A percentile compares a stretch with the other conserved stretches of the same genome.
Conservation (phyloP, 306 rosid species). For the Vigna hirtella region DNA sequence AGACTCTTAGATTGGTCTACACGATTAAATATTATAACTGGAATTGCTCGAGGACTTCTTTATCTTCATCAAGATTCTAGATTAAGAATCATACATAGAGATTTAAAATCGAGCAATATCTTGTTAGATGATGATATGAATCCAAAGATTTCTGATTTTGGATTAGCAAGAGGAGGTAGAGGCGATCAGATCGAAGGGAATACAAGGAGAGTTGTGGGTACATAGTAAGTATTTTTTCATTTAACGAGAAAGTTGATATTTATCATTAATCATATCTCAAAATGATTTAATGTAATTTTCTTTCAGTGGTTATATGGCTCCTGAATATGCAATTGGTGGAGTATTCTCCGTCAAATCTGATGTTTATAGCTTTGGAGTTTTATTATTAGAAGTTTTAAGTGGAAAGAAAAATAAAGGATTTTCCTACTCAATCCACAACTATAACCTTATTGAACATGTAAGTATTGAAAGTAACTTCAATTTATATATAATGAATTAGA, state of each 20-base stretch:
- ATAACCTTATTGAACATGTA: constrained; percentile 23
- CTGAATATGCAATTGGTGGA: constrained; percentile 39
- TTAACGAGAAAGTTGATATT: neutral
- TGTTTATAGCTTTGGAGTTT: constrained; percentile 32
- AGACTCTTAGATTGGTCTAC: constrained; percentile 8
- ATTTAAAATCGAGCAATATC: constrained; percentile 30
- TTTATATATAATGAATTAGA: neutral
- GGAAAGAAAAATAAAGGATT: constrained; percentile 27
- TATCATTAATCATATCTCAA: neutral
- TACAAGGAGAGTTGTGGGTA: constrained; percentile 30
- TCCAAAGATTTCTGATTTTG: constrained; percentile 42
- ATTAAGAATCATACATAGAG: constrained; percentile 39
- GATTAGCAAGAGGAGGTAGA: constrained; percentile 19
- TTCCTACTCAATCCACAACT: no score
- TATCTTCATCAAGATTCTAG: constrained; percentile 43
- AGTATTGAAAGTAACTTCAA: neutral
- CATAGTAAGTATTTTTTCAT: constrained; percentile 37
- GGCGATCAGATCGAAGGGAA: constrained; percentile 36
- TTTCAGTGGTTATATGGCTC: constrained; percentile 44
- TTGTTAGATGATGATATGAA: constrained; percentile 35
- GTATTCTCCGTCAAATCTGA: constrained; percentile 28
- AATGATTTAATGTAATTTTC: neutral
- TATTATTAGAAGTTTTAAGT: constrained; percentile 15
- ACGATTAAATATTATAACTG: constrained; percentile 5
- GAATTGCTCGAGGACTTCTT: constrained; percentile 32